Evolutionary conservation across 192 early-diverging fungal genomes (phyloP), one percentile per base, ranked within the genome.

Genomic region (Coemansia sp.): DNA sequence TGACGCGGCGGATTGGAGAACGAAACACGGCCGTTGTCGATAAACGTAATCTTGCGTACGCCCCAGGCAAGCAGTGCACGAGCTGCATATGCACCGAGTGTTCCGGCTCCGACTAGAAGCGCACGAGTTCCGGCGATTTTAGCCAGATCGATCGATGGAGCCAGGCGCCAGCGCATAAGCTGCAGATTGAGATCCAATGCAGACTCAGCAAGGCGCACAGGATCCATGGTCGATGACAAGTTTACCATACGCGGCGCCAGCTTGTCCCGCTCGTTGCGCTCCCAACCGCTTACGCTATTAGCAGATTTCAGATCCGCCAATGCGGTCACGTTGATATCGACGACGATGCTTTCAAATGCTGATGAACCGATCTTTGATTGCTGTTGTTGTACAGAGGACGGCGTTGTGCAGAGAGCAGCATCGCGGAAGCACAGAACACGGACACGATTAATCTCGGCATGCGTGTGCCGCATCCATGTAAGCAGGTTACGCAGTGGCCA

Each of bases 181-280:
- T 96, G 94, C 46, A 98, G 81, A 63, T 98, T 98, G 38, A 98
- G 71, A 57, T 94, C 91, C 15, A 98, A 90, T 2, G 96, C 90
- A 0, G 93, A 90, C 43, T 88, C 88, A 1, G 94, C 92, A 53
- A 98, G 78, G 48, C 88, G 78, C 34, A 52, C 61, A 4, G 94
- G 94, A 57, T 96, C 91, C 96, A 98, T 96, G 18, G 93, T 66
- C 8, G 89, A 85, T 0, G 90, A 89, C 8, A 98, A 76, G 37
- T 97, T 88, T 8, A 84, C 90, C 11, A 90, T 55, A 17, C 95
- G 87, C 25, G 95, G 91, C 10, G 83, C 88, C 17, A 92, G 84
- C 61, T 90, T 89, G 14, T 87, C 89, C 14, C 80, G 56, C 9
- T 81, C 73, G 75, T 91, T 90, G 64, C 89, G 90, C 78, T 97